Percentiles rank a stretch among this genome's conserved stretches.
These are phyloP conservation scores for Termitomyces sp. DNA, from an alignment of 768 basidiomycete genomes.

Conservation along the genomic window DNA sequence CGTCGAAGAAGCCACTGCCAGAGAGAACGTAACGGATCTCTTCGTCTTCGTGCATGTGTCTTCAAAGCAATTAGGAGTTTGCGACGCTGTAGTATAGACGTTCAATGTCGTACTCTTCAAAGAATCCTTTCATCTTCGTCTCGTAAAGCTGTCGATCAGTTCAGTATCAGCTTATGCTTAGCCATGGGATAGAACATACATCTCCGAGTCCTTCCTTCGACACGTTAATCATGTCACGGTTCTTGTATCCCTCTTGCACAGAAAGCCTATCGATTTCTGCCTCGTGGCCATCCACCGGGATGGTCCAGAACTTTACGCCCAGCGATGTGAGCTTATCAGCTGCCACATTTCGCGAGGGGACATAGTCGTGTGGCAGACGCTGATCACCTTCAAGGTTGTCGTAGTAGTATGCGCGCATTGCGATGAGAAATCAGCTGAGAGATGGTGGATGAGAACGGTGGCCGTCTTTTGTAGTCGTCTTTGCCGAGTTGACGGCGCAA, in stretches of 20 bases:
- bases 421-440: not conserved
- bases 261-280: constrained; percentile 57
- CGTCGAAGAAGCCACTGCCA: constrained; percentile 91
- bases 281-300: constrained; percentile 60
- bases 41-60: constrained; percentile 94
- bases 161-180: not conserved
- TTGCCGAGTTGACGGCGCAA: not conserved
- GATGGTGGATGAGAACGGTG: not conserved
- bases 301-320: constrained; percentile 62
- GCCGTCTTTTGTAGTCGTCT: not conserved
- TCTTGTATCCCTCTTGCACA: constrained; percentile 70
- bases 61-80: constrained; percentile 19
- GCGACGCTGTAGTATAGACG: not conserved
- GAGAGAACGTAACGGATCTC: constrained; percentile 86
- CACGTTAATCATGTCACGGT: constrained; percentile 74
- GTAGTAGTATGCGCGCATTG: constrained; percentile 73
- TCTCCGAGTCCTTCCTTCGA: constrained; percentile 79
- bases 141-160: constrained; percentile 50
- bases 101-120: constrained; percentile 57
- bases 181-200: constrained; percentile 22
- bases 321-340: constrained; percentile 43
- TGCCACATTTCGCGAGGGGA: constrained; percentile 48
- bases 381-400: constrained; percentile 79
- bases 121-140: constrained; percentile 75
- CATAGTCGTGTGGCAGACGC: constrained; percentile 71